Conservation (phyloP, 1,284 basidiomycete genomes). For the Cutaneotrichosporon sp. region DNA sequence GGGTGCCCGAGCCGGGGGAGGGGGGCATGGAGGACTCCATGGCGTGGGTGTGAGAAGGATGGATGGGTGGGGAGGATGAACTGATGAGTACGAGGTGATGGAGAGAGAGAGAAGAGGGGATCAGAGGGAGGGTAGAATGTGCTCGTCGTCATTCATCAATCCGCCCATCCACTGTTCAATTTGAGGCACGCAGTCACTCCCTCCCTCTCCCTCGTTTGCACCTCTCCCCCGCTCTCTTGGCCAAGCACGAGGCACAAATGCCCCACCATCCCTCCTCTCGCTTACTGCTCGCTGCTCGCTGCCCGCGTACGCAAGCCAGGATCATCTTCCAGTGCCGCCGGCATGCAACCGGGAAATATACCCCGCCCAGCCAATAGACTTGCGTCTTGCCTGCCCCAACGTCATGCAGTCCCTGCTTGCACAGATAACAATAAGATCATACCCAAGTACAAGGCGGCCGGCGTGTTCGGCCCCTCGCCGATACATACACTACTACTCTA, state of each 20-base stretch:
- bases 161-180: not conserved
- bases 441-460: not conserved
- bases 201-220: too few relatives aligned
- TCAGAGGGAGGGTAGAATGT: too few relatives aligned
- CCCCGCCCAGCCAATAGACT: not conserved
- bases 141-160: not conserved
- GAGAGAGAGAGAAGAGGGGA: not conserved
- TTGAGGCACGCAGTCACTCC: not conserved
- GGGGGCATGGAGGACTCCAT: conserved; percentile 1
- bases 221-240: not conserved
- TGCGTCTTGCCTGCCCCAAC: not conserved
- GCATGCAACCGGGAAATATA: not conserved
- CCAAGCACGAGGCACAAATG: not conserved
- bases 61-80: not conserved
- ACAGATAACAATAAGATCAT: not conserved
- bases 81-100: not conserved
- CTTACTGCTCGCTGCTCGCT: not conserved
- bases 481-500: not conserved
- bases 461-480: not conserved
- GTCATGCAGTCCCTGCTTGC: not conserved
- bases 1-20: not conserved
- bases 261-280: not conserved
- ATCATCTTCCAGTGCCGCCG: not conserved
- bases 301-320: not conserved
- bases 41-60: not conserved